Evolutionary conservation across 345 rosid genomes (phyloP).

Genomic region (Lepidium sativum): DNA sequence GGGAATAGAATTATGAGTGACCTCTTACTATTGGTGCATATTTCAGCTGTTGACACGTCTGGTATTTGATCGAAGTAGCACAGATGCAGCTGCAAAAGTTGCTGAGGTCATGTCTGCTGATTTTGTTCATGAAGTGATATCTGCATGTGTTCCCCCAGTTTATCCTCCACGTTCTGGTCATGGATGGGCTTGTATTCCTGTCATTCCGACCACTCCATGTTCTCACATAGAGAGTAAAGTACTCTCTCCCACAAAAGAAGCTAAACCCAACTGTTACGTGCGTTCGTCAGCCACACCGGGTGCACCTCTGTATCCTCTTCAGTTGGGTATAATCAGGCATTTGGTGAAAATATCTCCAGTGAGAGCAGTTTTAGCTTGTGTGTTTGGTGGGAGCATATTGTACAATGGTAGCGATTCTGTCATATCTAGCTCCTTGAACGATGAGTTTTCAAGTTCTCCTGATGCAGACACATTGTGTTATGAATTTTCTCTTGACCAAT

Average conservation of each 20-base stretch:
- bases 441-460: conserved; percentile 51
- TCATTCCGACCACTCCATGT: conserved; percentile 44
- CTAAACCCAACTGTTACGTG: conserved; percentile 64
- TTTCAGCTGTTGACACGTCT: conserved; percentile 92
- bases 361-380: conserved; percentile 91
- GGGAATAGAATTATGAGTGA: not conserved
- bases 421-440: conserved; percentile 57
- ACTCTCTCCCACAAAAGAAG: conserved; percentile 60
- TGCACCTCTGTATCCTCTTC: conserved; percentile 81
- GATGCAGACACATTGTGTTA: conserved; percentile 71
- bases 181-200: conserved; percentile 98
- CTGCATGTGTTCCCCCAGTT: conserved; percentile 97
- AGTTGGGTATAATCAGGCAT: conserved; percentile 83
- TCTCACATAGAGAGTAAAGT: conserved; percentile 55
- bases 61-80: conserved; percentile 90
- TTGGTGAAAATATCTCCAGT: conserved; percentile 91
- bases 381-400: conserved; percentile 89
- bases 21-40: conserved; percentile 20
- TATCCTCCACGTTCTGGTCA: conserved; percentile 90
- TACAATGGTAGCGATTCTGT: conserved; percentile 61
- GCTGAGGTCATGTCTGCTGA: conserved; percentile 95
- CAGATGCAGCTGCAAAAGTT: conserved; percentile 93
- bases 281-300: conserved; percentile 68
- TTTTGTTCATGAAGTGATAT: conserved; percentile 95
- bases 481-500: conserved; percentile 97